These are phyloP conservation scores for Pulveroboletus sp. DNA, from an alignment of 768 basidiomycete species.

Conservation along the genomic window DNA sequence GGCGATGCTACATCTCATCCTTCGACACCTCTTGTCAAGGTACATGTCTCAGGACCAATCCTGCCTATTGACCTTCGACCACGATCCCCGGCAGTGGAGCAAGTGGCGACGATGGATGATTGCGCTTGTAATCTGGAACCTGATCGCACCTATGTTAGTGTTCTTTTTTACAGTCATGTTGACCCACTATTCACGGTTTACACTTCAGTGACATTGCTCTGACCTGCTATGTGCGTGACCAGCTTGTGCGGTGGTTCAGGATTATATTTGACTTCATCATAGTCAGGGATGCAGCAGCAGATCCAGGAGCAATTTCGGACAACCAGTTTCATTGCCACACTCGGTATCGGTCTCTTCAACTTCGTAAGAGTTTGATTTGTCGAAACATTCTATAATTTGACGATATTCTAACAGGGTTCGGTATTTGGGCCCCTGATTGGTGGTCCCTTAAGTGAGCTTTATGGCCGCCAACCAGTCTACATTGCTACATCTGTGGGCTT, in stretches of 20 bases:
- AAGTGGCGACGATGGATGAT: conserved; percentile 11
- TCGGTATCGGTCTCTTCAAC: conserved; percentile 26
- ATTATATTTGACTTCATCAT: neutral
- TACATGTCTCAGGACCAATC: conserved; percentile 19
- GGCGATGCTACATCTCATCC: neutral
- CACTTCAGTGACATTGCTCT: conserved; percentile 19
- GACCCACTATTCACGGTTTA: conserved; percentile 2
- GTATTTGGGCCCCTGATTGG: conserved; percentile 26
- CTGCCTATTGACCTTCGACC: conserved; percentile 15
- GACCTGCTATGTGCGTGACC: conserved; percentile 26
- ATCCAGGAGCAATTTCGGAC: conserved; percentile 18
- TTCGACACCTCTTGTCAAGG: conserved; percentile 3
- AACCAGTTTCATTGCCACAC: conserved; percentile 21
- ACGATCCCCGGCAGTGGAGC: conserved; percentile 26
- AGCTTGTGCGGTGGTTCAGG: neutral
- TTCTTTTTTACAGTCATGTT: conserved; percentile 1
- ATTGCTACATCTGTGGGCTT: conserved; percentile 19
- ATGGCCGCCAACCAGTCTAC: conserved; percentile 25
- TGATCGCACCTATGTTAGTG: conserved; percentile 29
- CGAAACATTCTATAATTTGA: neutral
- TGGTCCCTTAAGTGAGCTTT: conserved; percentile 25
- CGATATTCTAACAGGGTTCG: conserved; percentile 15
- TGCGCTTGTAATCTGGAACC: conserved; percentile 27
- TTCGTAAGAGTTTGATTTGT: conserved; percentile 7
- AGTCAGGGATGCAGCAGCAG: conserved; percentile 14